phyloP scores from a whole-genome alignment of 805 yeast species.

The Saccharomycopsis fermentans region DNA sequence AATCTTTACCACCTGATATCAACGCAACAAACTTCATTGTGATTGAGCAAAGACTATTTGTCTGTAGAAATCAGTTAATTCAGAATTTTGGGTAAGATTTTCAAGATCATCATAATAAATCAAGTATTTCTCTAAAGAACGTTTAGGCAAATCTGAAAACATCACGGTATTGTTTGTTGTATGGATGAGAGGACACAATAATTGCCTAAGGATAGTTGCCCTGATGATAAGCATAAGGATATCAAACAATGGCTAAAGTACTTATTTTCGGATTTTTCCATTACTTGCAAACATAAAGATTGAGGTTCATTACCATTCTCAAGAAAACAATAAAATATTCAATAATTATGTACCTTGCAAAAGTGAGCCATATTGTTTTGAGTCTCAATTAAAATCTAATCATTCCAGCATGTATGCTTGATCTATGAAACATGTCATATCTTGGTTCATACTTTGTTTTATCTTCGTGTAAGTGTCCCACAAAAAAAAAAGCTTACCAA shows the following conservation, averaged over 20 bases:
- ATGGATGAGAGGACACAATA: background rate
- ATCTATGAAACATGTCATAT: background rate
- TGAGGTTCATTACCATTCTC: too few relatives aligned
- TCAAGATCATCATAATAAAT: too few relatives aligned
- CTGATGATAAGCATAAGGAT: background rate
- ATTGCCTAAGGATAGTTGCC: background rate
- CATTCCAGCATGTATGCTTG: background rate
- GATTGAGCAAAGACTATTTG: background rate
- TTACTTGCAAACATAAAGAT: too few relatives aligned
- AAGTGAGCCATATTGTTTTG: background rate
- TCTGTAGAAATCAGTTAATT: too few relatives aligned
- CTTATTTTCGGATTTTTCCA: too few relatives aligned
- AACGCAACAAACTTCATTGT: conserved; percentile 85
- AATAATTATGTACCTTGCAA: too few relatives aligned
- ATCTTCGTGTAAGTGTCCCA: background rate
- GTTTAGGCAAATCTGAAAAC: too few relatives aligned
- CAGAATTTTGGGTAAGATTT: too few relatives aligned
- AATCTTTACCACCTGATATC: conserved; percentile 94
- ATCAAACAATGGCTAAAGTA: too few relatives aligned
- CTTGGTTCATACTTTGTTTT: background rate
- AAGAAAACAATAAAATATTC: too few relatives aligned
- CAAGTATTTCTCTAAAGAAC: background rate
- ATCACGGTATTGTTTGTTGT: too few relatives aligned
- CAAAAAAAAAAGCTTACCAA: background rate
- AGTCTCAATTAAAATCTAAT: background rate